Base-by-base conservation (phyloP, 164 flowering plant species). In the Vitis labrusca region DNA sequence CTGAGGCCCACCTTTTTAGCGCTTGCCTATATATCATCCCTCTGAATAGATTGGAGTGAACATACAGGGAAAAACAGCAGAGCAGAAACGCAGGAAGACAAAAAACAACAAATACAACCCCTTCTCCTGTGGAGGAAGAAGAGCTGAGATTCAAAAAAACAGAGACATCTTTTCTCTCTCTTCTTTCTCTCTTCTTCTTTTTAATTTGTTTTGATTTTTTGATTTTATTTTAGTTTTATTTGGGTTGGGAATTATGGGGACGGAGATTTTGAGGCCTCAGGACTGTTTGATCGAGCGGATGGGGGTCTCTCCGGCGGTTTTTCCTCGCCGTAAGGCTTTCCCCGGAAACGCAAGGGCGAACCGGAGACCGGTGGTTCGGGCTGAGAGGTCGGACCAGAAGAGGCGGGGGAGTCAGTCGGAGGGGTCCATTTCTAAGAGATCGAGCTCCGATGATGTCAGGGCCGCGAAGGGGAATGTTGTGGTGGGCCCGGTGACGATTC, bases 211-310 rank as follows among this genome's bases (percentile, higher is more conserved):
- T 16, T 13, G 16, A 52, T 27, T 32, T 4, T 49, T 59, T 55
- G 2, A 6, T 37, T 37, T 37, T 23, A 23, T 23, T 23, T 23
- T 23, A 23, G 27, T 23, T 23, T 23, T 23, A 23, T 37, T 37
- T 37, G 44, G 44, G 44, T 37, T 37, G 44, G 37, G 1, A 5
- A 14, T 56, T 37, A 86, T 86, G 90, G 90, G 80, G 50, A 85
- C 86, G 52, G 81, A 85, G 65, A 64, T 86, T 11, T 78, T 86
- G 27, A 52, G 76, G 37, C 86, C 86, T 30, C 88, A 77, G 60
- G 81, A 83, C 63, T 70, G 74, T 59, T 57, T 82, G 50, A 66
- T 64, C 32, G 74, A 78, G 10, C 59, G 79, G 57, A 62, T 78
- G 58, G 47, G 76, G 29, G 65, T 57, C 13, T 47, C 74, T 49